phyloP scores from a whole-genome alignment of 352 stramenopile species.

The Phytophthora hibernalis region DNA sequence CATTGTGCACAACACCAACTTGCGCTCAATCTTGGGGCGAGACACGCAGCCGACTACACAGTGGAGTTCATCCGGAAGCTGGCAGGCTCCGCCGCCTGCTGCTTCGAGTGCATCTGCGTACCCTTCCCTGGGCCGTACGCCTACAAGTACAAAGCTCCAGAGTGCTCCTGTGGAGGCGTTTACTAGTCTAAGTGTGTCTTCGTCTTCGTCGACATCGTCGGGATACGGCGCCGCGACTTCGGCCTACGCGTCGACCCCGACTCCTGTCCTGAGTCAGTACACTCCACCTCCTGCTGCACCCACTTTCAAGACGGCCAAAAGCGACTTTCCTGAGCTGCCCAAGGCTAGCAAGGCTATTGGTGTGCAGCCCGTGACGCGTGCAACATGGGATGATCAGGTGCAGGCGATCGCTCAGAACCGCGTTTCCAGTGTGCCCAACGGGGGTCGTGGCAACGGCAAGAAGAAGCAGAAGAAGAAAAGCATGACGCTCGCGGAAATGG shows the following conservation, averaged over 20 bases:
- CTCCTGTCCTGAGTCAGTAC: conserved; percentile 35
- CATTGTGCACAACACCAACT: conserved; percentile 70
- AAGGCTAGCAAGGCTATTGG: conserved; percentile 61
- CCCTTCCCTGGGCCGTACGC: conserved; percentile 34
- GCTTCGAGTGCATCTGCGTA: conserved; percentile 28
- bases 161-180: conserved; percentile 63
- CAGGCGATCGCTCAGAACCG: conserved; percentile 79
- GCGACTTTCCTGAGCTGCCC: conserved; percentile 82
- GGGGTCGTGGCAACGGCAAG: conserved; percentile 47
- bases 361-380: conserved; percentile 78
- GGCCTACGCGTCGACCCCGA: conserved; percentile 42
- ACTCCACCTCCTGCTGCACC: conserved; percentile 27
- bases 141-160: conserved; percentile 69
- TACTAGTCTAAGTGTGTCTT: conserved; percentile 46
- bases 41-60: conserved; percentile 45
- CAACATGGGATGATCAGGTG: conserved; percentile 83
- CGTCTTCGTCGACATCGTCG: conserved; percentile 37
- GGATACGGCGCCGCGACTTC: conserved; percentile 43
- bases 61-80: conserved; percentile 64
- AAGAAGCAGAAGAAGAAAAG: conserved; percentile 89
- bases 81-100: conserved; percentile 45
- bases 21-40: conserved; percentile 49
- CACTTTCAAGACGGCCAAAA: conserved; percentile 61
- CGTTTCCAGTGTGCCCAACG: conserved; percentile 17
- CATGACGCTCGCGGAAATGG: conserved; percentile 82